Conservation (phyloP, 768 basidiomycete genomes). For the Pleurotus tuoliensis region DNA sequence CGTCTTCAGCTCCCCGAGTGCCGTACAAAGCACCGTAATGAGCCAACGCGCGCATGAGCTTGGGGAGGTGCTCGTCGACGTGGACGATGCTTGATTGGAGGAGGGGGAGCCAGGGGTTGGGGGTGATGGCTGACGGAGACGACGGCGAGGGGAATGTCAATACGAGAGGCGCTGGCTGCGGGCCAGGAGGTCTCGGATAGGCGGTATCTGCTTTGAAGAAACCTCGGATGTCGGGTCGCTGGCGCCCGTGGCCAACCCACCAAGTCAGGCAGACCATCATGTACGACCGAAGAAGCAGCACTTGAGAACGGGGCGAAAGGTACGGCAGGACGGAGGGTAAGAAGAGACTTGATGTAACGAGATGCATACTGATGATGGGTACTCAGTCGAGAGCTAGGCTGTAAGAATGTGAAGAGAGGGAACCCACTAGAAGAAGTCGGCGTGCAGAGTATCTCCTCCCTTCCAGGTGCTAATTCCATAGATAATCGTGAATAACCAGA, state of each 20-base stretch:
- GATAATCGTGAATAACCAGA: conserved; percentile 50
- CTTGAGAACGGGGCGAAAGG: conserved; percentile 39
- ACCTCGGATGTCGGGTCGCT: conserved; percentile 40
- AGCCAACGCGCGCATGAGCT: conserved; percentile 46
- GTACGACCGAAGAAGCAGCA: conserved; percentile 55
- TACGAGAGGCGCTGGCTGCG: conserved; percentile 22
- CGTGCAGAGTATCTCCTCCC: conserved; percentile 37
- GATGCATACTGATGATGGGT: conserved; percentile 50
- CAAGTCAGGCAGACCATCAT: conserved; percentile 46
- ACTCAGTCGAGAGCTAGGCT: background rate
- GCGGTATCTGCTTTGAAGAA: conserved; percentile 37
- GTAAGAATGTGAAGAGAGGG: background rate
- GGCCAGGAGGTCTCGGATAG: conserved; percentile 12
- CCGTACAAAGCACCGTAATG: conserved; percentile 46
- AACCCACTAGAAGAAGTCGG: conserved; percentile 60
- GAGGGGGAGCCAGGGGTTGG: conserved; percentile 60
- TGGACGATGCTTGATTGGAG: conserved; percentile 49
- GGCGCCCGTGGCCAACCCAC: conserved; percentile 58
- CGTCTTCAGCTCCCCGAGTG: conserved; percentile 20
- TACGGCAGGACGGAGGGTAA: conserved; percentile 43
- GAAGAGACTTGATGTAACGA: conserved; percentile 65
- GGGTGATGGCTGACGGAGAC: conserved; percentile 30
- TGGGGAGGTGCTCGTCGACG: conserved; percentile 49
- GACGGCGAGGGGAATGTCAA: conserved; percentile 21
- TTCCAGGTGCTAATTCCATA: conserved; percentile 56